These are phyloP conservation scores for Talaromyces sp. DNA, from an alignment of 2,329 filamentous ascomycete species.

Conservation along the genomic window DNA sequence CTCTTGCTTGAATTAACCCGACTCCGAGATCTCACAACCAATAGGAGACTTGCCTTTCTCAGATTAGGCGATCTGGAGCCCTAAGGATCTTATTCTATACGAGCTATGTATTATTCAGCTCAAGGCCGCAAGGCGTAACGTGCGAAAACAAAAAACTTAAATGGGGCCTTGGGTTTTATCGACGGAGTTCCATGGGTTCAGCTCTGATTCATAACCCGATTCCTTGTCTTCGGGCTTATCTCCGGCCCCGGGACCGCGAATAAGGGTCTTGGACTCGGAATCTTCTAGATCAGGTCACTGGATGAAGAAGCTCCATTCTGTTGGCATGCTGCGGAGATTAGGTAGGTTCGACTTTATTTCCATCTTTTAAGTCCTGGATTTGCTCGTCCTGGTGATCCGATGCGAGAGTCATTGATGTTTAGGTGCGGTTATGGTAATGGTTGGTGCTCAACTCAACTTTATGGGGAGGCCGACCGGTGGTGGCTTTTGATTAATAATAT, in stretches of 20 bases:
- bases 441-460: too few relatives aligned
- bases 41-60: neutral
- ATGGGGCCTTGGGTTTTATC: neutral
- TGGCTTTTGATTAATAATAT: too few relatives aligned
- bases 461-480: too few relatives aligned
- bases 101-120: constrained; percentile 1
- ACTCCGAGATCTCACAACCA: constrained; percentile 4
- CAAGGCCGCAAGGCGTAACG: neutral
- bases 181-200: neutral
- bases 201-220: neutral
- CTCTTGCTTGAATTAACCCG: constrained; percentile 1
- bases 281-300: neutral
- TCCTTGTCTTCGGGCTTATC: neutral
- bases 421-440: too few relatives aligned
- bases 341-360: too few relatives aligned
- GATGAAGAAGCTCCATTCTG: too few relatives aligned
- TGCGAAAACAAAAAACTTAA: neutral
- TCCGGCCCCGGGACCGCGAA: neutral
- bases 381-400: too few relatives aligned
- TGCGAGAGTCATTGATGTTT: too few relatives aligned
- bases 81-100: too few relatives aligned
- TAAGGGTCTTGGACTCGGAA: neutral
- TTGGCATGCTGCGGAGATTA: too few relatives aligned
- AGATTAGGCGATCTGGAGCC: too few relatives aligned
- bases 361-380: too few relatives aligned